Base-by-base conservation (phyloP, 108 stramenopile species). In the Asterionellopsis glacialis region DNA sequence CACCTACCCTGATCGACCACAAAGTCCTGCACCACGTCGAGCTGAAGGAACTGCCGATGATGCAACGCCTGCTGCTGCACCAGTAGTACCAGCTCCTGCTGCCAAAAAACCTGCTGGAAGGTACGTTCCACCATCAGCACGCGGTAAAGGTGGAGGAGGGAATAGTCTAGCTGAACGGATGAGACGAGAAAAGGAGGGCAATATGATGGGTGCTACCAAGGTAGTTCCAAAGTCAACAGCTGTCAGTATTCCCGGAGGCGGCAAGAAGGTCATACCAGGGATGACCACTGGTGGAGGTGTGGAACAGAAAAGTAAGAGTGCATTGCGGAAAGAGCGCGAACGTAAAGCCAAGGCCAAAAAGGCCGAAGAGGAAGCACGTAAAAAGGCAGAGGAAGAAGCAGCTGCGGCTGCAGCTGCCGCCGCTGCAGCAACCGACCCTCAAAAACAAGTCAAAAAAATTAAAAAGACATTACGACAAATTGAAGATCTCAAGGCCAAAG, bases 1-100 rank as follows among this genome's bases (percentile, higher is more conserved):
- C 13, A 74, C 45, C 41, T 96, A 93, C 68, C 88, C 93, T 6
- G 90, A 95, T 77, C 84, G 93, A 51, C 90, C 90, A 26, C 88
- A 90, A 69, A 84, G 77, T 68, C 93, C 93, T 10, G 51, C 74
- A 0, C 80, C 74, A 16, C 55, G 68, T 41, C 39, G 58, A 50
- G 41, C 26, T 55, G 69, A 73, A 64, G 82, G 75, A 56, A 42
- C 65, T 42, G 68, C 75, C 25, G 80, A 70, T 14, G 43, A 58
- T 41, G 56, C 65, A 53, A 59, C 45, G 42, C 39, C 77, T n/a
- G 70, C 65, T 22, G 79, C 71, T 0, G 22, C 69, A 51, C 82
- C 79, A 28, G 80, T 61, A 39, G 64, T 64, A 48, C 66, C 69
- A n/a, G 73, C 69, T 24, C 41, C 12, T 52, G 12, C 59, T 9